Evolutionary conservation across 2,329 filamentous ascomycete species (phyloP), one percentile per base, ranked within the genome.

Genomic region (Ophiognomonia clavigignenti-juglandacearum): DNA sequence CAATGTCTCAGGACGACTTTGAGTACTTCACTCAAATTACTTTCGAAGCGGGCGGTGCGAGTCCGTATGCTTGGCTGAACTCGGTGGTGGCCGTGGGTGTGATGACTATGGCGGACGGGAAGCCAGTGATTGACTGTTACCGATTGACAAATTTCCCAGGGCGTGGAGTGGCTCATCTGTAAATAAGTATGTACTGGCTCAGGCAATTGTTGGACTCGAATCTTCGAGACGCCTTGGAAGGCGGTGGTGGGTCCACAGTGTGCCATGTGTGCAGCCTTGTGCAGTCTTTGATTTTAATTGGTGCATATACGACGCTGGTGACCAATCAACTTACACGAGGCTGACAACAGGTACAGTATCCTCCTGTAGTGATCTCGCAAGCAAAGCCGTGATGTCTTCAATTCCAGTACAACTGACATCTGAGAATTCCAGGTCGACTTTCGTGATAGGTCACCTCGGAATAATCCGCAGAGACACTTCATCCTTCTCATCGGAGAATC

Each of bases 1-100:
- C 37, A 14, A 35, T 41, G 4, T 41, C 50, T 2, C 56, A 57
- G 32, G 54, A 57, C 23, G 44, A 54, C 2, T 54, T 53, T 3
- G 56, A 57, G 43, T 57, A 57, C 20, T 57, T 57, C 22, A 57
- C 56, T 1, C 53, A 57, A 13, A 53, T 57, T 20, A 47, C 43
- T 6, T 54, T 57, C 32, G 53, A 57, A 39, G 56, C 56, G 7
- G 45, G 53, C 6, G 53, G 56, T 5, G 26, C 41, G 2, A 53
- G 54, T 24, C 45, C 45, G 0, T 57, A 57, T 9, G 44, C 35
- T 22, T 57, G 56, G 56, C 52, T 57, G 52, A 57, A 57, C 32
- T 46, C 50, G 9, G 45, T 53, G 1, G 47, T 57, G 4, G 53
- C 54, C 0, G 10, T 57, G 13, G 56, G 54, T 2, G 53, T 52